Evolutionary conservation across 192 early-diverging fungal species (phyloP), one percentile per base, ranked within the genome.

Genomic region (Dissophora globulifera): DNA sequence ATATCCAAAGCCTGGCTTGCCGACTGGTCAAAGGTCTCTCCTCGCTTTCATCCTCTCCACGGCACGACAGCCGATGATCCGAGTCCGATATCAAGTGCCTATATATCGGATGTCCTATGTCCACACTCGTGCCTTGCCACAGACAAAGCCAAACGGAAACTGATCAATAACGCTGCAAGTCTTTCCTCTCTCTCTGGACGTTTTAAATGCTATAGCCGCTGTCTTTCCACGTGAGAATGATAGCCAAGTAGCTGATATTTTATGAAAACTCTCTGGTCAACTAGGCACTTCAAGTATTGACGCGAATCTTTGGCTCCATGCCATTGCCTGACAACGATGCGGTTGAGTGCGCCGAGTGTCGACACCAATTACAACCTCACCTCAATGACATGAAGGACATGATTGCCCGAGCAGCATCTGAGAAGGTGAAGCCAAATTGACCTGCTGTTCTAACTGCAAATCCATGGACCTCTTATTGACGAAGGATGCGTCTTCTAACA

Each of bases 1-100:
- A 38, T 76, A 40, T 76, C 72, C 31, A 66, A 57, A 20, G 1
- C 33, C 9, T 76, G 72, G 72, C 25, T 76, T n/a, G 35, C 45
- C 16, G 63, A 66, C 29, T 76, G 72, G 72, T 17, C 33, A 12
- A 66, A 67, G 22, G 46, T 62, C 17, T 41, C 35, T 0, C 72
- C 72, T 23, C 33, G 43, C 0, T 56, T 76, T 15, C 72, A 67
- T 41, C 38, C 12, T 11, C 13, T 13, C 0, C 46, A 66, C 19
- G 19, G 43, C 1, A 35, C 63, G 0, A 46, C 51, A 3, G 33
- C 23, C 4, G 72, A 67, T 13, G 72, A 76, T 29, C 57, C 58
- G 35, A 55, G 58, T 13, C 72, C 72, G 0, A 23, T 49, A 3
- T 55, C 72, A 6, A 25, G 45, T 20, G 43, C 43, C 11, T 76